Evolutionary conservation across 2,329 filamentous ascomycete species (phyloP).

Genomic region (Aplosporella prunicola): DNA sequence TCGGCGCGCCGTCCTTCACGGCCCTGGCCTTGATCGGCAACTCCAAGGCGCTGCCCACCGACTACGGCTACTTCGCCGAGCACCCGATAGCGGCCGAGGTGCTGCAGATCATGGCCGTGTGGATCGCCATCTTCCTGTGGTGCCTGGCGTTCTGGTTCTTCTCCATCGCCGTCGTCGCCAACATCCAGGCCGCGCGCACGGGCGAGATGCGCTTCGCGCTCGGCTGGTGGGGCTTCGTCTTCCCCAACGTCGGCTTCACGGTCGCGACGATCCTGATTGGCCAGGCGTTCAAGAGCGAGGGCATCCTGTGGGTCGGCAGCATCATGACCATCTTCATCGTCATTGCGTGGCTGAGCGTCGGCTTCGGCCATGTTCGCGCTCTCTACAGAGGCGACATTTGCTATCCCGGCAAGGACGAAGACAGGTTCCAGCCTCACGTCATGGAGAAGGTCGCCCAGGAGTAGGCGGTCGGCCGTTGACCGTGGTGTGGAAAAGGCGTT

Average conservation of each 20-base stretch:
- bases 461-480: neutral
- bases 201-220: constrained; percentile 46
- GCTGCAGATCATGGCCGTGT: constrained; percentile 39
- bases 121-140: constrained; percentile 53
- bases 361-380: constrained; percentile 41
- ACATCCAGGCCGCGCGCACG: constrained; percentile 23
- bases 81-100: constrained; percentile 25
- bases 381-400: constrained; percentile 45
- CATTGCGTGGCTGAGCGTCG: constrained; percentile 46
- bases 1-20: constrained; percentile 66
- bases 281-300: constrained; percentile 25
- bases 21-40: constrained; percentile 61
- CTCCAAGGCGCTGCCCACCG: constrained; percentile 45
- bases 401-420: constrained; percentile 36
- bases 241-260: constrained; percentile 34
- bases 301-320: constrained; percentile 32
- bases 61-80: constrained; percentile 19
- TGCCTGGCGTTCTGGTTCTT: constrained; percentile 51
- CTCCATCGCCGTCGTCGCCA: constrained; percentile 30
- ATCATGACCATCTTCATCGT: constrained; percentile 44
- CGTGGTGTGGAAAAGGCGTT: too few relatives aligned
- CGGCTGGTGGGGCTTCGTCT: constrained; percentile 53
- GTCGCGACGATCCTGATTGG: constrained; percentile 35
- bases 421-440: constrained; percentile 2
- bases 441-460: neutral